Base-by-base conservation (phyloP, 2,329 filamentous ascomycete genomes). In the Pyricularia pennisetigena region DNA sequence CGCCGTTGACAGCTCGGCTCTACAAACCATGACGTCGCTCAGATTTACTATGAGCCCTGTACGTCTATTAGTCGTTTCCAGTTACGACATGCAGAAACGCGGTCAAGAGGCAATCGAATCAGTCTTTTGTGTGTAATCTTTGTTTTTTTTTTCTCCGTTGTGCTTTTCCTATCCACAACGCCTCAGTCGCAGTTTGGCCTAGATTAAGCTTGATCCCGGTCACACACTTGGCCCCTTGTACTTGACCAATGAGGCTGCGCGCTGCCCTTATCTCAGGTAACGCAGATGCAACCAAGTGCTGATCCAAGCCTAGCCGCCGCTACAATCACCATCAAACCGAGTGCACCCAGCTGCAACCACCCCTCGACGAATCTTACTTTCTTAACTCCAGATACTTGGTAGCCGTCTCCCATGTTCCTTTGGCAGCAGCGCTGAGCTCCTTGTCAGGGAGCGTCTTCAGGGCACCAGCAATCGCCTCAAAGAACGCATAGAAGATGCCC, bases 401-500 rank as follows among this genome's bases (percentile, higher is more conserved):
- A 1, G 87, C 86, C 72, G 81, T 82, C 71, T 82, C 78, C 87
- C 87, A 90, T 20, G 79, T 78, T 12, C 77, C 75, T 75, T 81
- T 84, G 71, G 85, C 83, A 1, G 74, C 76, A 28, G 78, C 75
- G 4, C 80, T 73, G 20, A 89, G 73, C 71, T 85, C 81, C 67
- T 82, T 79, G 30, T 76, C 77, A 66, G 80, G 80, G 9, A 89
- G 75, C 10, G 80, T 82, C 75, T 85, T 82, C n/a, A 90, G 77
- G 61, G 86, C 87, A 24, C 80, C 80, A 71, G 84, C 80, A 49
- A 90, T 75, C 4, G 86, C 85, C 68, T 83, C 80, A 71, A 89
- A 84, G 74, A 90, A 88, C 41, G 80, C 80, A 71, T 83, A 85
- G 61, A 82, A 83, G 28, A 86, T 81, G 10, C 83, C 81, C 28